A percentile compares a stretch with the other conserved stretches of the same genome.
These are phyloP conservation scores for Alnus rubra DNA, from an alignment of 306 rosid species.

Conservation along the genomic window DNA sequence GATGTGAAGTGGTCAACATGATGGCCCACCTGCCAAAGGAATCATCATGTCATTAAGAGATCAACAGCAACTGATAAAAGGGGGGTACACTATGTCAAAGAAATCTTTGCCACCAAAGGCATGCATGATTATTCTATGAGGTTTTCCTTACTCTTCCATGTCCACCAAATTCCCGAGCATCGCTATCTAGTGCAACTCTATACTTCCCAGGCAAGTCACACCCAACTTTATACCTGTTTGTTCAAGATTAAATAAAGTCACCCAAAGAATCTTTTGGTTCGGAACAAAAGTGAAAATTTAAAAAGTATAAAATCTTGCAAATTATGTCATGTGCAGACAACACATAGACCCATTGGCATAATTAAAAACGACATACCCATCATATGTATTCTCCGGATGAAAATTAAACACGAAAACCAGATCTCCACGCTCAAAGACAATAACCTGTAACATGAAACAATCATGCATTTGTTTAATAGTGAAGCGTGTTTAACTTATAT, in stretches of 20 bases:
- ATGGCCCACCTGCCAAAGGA: constrained; percentile 68
- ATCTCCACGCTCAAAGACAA: constrained; percentile 93
- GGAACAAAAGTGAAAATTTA: not conserved
- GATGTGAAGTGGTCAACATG: constrained; percentile 77
- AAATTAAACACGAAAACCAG: constrained; percentile 90
- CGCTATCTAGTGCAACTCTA: constrained; percentile 92
- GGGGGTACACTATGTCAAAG: constrained; percentile 7
- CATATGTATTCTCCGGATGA: constrained; percentile 77
- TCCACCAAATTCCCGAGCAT: constrained; percentile 83
- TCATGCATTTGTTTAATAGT: constrained; percentile 20
- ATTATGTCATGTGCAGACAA: not conserved
- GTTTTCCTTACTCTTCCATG: constrained; percentile 81
- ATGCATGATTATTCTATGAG: constrained; percentile 1
- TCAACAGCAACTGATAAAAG: constrained; percentile 9
- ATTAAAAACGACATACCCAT: constrained; percentile 59
- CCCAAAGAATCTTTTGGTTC: constrained; percentile 19
- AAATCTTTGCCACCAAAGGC: not conserved
- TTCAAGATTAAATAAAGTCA: constrained; percentile 24
- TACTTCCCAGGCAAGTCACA: constrained; percentile 98
- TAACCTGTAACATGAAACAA: constrained; percentile 55
- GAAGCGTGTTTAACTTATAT: constrained; percentile 1
- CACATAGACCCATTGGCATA: constrained; percentile 1
- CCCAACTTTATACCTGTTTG: constrained; percentile 86
- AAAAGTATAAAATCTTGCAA: not conserved
- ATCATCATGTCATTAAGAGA: constrained; percentile 16